Base-by-base conservation (phyloP, 2,329 filamentous ascomycete genomes). In the Curvularia eragrostidis region DNA sequence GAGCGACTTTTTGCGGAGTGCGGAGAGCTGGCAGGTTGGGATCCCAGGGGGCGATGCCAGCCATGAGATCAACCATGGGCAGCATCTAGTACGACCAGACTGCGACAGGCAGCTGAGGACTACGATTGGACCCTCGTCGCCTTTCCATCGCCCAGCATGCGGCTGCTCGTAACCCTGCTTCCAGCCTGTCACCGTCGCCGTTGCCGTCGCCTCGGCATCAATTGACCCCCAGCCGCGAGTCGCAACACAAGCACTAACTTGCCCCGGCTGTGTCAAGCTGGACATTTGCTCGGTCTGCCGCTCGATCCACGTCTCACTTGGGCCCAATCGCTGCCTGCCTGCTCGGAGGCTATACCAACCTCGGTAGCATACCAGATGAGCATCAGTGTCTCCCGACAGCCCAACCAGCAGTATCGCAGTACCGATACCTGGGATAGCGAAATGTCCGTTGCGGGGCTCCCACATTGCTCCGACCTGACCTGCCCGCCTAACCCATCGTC, bases 251-350 rank as follows among this genome's bases (percentile, higher is more conserved):
- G 66, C 66, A 64, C 61, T 59, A 58, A 49, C 42, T 39, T 42
- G 49, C 55, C 47, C 60, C 52, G 48, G 52, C 51, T 52, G 54
- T 64, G 64, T 67, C 61, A 68, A 50, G 64, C 64, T 64, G 62
- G 56, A 53, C 49, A 43, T 61, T 46, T 56, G 48, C 55, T 48
- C 56, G 38, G 38, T 56, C 57, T 52, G 49, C 19, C 23, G 44
- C 50, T 39, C 41, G 42, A 30, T 58, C 56, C 58, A 66, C 41
- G 30, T 30, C 18, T 38, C 23, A 30, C 30, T 36, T 43, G n/a
- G 38, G 47, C 51, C 64, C 61, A 69, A 69, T 66, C 52, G 58
- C 3, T 47, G 30, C 24, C 19, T 49, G 10, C 8, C 7, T 39
- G 48, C 41, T 52, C 68, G 66, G 66, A 67, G 56, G 36, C 64